phyloP scores from a whole-genome alignment of 2,329 filamentous ascomycete genomes.

The Neopestalotiopsis sp. region DNA sequence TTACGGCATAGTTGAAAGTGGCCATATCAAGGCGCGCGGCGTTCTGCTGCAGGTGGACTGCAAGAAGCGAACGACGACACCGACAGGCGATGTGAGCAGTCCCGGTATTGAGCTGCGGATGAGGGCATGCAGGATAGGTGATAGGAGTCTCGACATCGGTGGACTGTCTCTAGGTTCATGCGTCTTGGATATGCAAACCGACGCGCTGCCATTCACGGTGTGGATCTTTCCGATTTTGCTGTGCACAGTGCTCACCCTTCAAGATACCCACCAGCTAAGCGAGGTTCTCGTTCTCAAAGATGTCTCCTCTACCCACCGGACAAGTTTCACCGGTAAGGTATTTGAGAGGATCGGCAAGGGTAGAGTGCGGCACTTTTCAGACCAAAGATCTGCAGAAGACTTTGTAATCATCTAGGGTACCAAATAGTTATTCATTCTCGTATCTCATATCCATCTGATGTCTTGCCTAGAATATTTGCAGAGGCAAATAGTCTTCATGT shows the following conservation, averaged over 20 bases:
- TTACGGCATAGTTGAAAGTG: background rate
- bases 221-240: background rate
- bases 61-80: background rate
- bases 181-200: background rate
- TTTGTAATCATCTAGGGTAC: background rate
- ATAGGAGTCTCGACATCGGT: background rate
- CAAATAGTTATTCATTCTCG: no score
- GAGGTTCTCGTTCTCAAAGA: background rate
- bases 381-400: background rate
- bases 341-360: slow-evolving; percentile 6
- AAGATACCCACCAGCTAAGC: background rate
- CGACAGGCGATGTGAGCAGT: background rate
- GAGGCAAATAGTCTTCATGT: no score
- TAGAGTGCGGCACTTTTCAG: background rate
- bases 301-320: background rate
- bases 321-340: background rate
- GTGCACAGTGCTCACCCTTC: background rate
- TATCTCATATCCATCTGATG: no score
- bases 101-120: background rate
- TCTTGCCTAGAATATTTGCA: no score
- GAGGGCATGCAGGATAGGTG: background rate
- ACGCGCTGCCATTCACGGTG: background rate
- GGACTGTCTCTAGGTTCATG: slow-evolving; percentile 3
- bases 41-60: background rate
- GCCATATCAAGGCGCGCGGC: background rate